Percentiles rank a stretch among this genome's conserved stretches.
Conservation (phyloP, 2,329 filamentous ascomycete species). For the Colletotrichum cuscutae region DNA sequence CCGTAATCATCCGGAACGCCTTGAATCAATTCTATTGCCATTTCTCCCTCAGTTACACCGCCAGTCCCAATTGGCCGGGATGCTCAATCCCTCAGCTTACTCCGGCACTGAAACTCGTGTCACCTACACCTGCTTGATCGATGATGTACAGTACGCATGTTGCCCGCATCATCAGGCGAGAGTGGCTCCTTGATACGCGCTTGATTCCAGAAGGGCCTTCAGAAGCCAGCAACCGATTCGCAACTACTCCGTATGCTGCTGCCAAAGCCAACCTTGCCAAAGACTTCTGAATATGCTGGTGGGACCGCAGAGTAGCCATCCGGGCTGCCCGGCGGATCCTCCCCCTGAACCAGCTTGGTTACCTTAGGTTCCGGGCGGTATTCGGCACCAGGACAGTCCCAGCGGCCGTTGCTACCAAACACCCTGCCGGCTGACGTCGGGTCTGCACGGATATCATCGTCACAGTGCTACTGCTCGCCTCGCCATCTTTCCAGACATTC, state of each 20-base stretch:
- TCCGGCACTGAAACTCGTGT: not conserved
- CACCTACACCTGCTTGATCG: not conserved
- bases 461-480: not conserved
- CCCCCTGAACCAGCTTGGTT: not conserved
- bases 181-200: not conserved
- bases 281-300: not conserved
- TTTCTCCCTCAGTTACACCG: not conserved
- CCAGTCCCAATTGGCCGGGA: not conserved
- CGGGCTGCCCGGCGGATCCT: not conserved
- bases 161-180: not conserved
- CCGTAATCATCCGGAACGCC: not conserved
- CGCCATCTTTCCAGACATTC: not conserved
- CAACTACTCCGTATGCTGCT: not conserved
- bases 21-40: not conserved
- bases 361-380: not conserved
- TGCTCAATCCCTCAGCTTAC: not conserved
- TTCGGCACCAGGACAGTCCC: not conserved
- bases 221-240: not conserved
- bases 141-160: not conserved
- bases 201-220: not conserved
- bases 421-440: not conserved
- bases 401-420: not conserved
- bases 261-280: not conserved
- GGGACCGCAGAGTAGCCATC: no score
- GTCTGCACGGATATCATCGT: not conserved